A percentile compares a stretch with the other conserved stretches of the same genome.
phyloP scores from a whole-genome alignment of 1,139 yeast species.

The Pichia sp. region DNA sequence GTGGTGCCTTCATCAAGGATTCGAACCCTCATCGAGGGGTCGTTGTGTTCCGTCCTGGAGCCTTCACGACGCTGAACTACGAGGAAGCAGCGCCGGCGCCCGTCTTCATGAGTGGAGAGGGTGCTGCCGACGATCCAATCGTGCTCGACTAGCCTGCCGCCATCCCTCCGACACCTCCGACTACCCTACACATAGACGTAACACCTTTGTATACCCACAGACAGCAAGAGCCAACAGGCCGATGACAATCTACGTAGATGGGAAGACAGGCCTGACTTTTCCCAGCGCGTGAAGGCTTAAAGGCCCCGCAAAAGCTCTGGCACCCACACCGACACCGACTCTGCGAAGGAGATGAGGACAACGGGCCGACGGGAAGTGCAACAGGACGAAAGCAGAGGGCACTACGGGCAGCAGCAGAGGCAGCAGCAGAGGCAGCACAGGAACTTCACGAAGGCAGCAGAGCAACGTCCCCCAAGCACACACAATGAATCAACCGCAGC shows the following conservation, averaged over 20 bases:
- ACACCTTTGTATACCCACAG: not conserved
- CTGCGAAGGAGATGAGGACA: too few species aligned
- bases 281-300: constrained; percentile 1
- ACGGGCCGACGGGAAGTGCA: too few species aligned
- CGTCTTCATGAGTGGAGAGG: constrained; percentile 30
- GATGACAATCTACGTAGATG: not conserved
- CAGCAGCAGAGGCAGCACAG: not conserved
- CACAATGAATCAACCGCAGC: constrained; percentile 7
- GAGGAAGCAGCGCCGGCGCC: constrained; percentile 19
- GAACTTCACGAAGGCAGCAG: not conserved
- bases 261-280: not conserved
- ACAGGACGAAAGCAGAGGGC: too few species aligned
- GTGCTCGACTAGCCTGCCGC: constrained; percentile 24
- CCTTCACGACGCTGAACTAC: constrained; percentile 15
- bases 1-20: not conserved
- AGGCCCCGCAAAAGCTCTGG: not conserved
- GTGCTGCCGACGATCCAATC: constrained; percentile 31
- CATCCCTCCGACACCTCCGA: too few species aligned
- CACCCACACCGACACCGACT: too few species aligned
- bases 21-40: constrained; percentile 13
- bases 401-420: not conserved
- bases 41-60: constrained; percentile 19
- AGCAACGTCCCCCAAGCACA: not conserved
- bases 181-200: not conserved
- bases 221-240: not conserved